These are phyloP conservation scores for Lentinus brumalis DNA, from an alignment of 768 basidiomycete species.

Conservation along the genomic window DNA sequence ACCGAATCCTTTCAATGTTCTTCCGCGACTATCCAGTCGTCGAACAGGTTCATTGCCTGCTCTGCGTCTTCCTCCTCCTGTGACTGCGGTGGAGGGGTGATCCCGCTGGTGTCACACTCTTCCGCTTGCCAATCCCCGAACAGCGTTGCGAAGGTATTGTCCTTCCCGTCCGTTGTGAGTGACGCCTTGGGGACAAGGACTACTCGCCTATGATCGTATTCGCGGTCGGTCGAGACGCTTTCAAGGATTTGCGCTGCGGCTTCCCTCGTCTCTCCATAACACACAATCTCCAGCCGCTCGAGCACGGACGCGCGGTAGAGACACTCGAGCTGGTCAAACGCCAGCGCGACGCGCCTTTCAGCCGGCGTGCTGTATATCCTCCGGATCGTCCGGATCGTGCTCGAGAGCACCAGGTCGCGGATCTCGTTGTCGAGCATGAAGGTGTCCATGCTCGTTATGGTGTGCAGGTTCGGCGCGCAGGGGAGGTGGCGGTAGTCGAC, in stretches of 20 bases:
- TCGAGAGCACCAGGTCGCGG: conserved; percentile 31
- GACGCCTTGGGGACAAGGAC: conserved; percentile 5
- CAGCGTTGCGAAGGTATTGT: not conserved
- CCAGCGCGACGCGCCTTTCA: conserved; percentile 19
- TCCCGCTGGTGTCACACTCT: no score
- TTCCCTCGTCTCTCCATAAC: conserved; percentile 9
- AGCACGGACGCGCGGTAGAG: conserved; percentile 29
- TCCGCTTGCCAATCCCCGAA: conserved; percentile 4
- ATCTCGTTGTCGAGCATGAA: conserved; percentile 41
- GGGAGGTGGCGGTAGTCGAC: conserved; percentile 31
- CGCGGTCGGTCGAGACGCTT: not conserved
- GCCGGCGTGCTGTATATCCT: conserved; percentile 24
- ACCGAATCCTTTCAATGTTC: no score
- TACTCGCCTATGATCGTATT: conserved; percentile 9
- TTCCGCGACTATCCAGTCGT: no score
- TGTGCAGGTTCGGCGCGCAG: conserved; percentile 21
- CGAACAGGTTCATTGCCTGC: no score
- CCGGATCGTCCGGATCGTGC: conserved; percentile 33
- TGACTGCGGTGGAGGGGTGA: no score
- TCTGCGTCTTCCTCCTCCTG: no score
- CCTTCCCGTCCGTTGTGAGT: not conserved
- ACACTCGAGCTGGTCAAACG: conserved; percentile 33
- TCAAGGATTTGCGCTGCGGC: conserved; percentile 1
- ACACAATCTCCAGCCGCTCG: conserved; percentile 32
- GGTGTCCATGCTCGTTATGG: conserved; percentile 37